A percentile compares a stretch with the other conserved stretches of the same genome.
These are phyloP conservation scores for Xylariaceae sp. DNA, from an alignment of 2,329 filamentous ascomycete genomes.

Conservation along the genomic window DNA sequence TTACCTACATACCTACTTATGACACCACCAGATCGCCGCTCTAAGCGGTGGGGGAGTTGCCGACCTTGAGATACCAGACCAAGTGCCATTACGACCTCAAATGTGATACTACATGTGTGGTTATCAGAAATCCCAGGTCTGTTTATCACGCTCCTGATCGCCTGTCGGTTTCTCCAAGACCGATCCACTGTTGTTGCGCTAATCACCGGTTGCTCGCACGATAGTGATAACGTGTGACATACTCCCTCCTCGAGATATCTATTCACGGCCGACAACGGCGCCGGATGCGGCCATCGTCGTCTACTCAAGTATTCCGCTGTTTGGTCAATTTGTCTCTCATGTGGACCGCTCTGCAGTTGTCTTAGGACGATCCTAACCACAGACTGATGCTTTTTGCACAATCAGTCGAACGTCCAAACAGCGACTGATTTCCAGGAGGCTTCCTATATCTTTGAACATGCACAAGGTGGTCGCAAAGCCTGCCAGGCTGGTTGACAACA, in stretches of 20 bases:
- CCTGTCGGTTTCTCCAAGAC: conserved; percentile 4
- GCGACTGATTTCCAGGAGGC: too few relatives aligned
- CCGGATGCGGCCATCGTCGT: neutral
- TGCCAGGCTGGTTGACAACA: conserved; percentile 13
- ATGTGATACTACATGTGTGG: too few relatives aligned
- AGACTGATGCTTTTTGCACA: too few relatives aligned
- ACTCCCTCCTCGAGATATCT: conserved; percentile 1
- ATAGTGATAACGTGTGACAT: neutral
- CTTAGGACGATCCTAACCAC: too few relatives aligned
- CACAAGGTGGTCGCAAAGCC: conserved; percentile 10
- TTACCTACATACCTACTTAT: too few relatives aligned
- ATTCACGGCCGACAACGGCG: conserved; percentile 24
- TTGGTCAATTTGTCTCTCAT: neutral
- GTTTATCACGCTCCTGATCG: conserved; percentile 9
- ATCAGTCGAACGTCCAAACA: too few relatives aligned
- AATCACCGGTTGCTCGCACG: conserved; percentile 8
- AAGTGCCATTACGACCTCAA: too few relatives aligned
- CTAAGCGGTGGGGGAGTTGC: too few relatives aligned
- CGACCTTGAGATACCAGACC: too few relatives aligned
- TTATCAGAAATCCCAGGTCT: too few relatives aligned
- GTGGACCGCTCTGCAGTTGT: neutral
- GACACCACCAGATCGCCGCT: too few relatives aligned
- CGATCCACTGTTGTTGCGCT: conserved; percentile 13
- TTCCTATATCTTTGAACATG: conserved; percentile 2
- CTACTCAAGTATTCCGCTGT: conserved; percentile 1